Conservation (phyloP, 306 rosid genomes). For the Prunus armeniaca region DNA sequence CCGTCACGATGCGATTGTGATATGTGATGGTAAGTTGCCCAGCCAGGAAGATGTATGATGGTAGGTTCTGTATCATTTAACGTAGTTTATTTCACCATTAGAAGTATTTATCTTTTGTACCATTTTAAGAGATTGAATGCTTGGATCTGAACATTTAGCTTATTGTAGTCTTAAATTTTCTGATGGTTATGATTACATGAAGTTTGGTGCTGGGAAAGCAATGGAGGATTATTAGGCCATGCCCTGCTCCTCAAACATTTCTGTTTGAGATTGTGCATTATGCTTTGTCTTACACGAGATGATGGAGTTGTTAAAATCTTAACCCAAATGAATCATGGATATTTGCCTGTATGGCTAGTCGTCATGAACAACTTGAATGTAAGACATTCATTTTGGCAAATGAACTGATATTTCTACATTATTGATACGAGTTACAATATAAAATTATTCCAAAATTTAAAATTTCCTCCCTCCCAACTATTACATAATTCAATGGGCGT, state of each 20-base stretch:
- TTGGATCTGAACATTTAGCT: slow-evolving; percentile 28
- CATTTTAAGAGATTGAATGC: slow-evolving; percentile 25
- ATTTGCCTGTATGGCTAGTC: too few relatives aligned
- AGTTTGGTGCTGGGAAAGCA: not conserved
- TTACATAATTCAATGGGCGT: too few relatives aligned
- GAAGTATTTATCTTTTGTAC: slow-evolving; percentile 25
- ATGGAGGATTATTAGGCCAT: too few relatives aligned
- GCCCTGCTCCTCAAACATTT: too few relatives aligned
- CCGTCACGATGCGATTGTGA: not conserved
- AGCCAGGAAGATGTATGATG: slow-evolving; percentile 13
- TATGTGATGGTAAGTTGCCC: slow-evolving; percentile 27
- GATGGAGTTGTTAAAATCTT: not conserved
- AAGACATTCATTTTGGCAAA: too few relatives aligned
- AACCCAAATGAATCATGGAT: too few relatives aligned
- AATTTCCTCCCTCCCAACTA: too few relatives aligned
- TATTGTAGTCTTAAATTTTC: slow-evolving; percentile 19
- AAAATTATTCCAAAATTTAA: too few relatives aligned
- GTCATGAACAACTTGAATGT: too few relatives aligned
- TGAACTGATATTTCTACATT: too few relatives aligned
- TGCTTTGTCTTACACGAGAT: not conserved
- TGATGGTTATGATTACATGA: not conserved
- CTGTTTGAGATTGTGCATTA: not conserved
- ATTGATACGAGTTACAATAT: too few relatives aligned
- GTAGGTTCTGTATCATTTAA: slow-evolving; percentile 24
- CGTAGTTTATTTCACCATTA: slow-evolving; percentile 17